Conservation (phyloP, 257 asterid genomes). For the Nicotiana sylvestris region DNA sequence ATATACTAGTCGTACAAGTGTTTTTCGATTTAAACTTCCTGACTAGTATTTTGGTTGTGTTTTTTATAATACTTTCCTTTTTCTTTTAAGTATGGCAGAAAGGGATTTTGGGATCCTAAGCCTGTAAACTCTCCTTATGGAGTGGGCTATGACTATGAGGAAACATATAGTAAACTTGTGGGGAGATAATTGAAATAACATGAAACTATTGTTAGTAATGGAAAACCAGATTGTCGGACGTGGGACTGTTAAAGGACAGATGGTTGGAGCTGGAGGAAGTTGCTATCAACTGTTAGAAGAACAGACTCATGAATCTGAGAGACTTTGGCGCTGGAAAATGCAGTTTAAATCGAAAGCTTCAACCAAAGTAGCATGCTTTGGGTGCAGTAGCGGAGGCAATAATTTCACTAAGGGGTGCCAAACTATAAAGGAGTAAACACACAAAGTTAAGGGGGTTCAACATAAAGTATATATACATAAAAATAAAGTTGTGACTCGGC, state of each 20-base stretch:
- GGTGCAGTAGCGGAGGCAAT: background rate
- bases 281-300: background rate
- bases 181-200: background rate
- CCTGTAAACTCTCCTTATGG: background rate
- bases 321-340: background rate
- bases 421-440: no score
- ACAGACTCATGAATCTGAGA: background rate
- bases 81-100: background rate
- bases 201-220: background rate
- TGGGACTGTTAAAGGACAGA: background rate
- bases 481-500: no score
- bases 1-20: no score
- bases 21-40: no score
- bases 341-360: background rate
- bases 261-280: background rate
- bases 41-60: no score
- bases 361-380: slow-evolving; percentile 5
- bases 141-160: background rate
- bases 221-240: background rate
- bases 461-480: no score
- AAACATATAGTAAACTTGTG: background rate
- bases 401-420: no score
- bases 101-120: background rate
- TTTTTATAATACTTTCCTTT: no score
- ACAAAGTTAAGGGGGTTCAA: no score